Percentiles rank a stretch among this genome's conserved stretches.
phyloP scores from a whole-genome alignment of 306 rosid genomes.

The Herpetospermum pedunculosum region DNA sequence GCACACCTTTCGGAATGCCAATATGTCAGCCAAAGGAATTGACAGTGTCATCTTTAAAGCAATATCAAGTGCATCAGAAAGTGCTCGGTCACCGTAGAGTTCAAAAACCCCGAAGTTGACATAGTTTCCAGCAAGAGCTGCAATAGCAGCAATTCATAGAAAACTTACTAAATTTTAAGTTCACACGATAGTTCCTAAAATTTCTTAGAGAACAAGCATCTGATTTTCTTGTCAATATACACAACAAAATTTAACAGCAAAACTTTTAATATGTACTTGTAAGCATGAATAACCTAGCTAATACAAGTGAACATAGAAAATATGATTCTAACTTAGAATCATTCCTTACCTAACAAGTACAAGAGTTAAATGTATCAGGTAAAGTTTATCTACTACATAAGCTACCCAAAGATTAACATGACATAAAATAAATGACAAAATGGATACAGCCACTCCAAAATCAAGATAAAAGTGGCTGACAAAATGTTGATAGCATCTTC shows the following conservation, averaged over 20 bases:
- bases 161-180: background rate
- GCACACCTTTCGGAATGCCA: slow-evolving; percentile 86
- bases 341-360: background rate
- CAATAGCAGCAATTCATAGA: background rate
- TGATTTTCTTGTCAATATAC: background rate
- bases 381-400: background rate
- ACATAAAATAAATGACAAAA: background rate
- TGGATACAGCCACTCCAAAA: background rate
- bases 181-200: background rate
- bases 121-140: slow-evolving; percentile 96
- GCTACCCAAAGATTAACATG: background rate
- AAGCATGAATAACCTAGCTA: background rate
- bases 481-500: background rate
- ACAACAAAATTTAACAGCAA: background rate
- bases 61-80: slow-evolving; percentile 80
- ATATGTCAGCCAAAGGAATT: slow-evolving; percentile 83
- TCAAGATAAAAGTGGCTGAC: background rate
- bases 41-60: slow-evolving; percentile 85
- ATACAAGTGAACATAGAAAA: background rate
- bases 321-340: background rate
- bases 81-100: slow-evolving; percentile 90
- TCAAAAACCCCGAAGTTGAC: slow-evolving; percentile 98
- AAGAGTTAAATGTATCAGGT: background rate
- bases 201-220: background rate
- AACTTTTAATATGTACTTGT: background rate